A percentile compares a stretch with the other conserved stretches of the same genome.
Conservation (phyloP, 192 early-diverging fungal genomes). For the Backusella morwellensis region DNA sequence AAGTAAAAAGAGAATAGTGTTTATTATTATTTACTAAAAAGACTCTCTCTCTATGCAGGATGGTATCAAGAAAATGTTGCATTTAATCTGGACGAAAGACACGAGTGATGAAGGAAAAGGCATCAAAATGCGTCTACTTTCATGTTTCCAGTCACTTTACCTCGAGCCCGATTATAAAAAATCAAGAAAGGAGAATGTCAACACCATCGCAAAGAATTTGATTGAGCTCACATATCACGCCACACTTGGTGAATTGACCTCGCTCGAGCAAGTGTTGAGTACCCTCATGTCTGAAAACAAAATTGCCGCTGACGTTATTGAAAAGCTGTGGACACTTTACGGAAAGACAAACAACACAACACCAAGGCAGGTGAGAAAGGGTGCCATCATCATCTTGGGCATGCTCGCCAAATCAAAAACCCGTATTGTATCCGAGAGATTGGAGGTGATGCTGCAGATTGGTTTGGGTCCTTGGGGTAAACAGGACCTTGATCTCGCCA, state of each 20-base stretch:
- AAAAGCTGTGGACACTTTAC: slow-evolving; percentile 83
- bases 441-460: slow-evolving; percentile 78
- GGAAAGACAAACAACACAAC: slow-evolving; percentile 57
- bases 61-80: slow-evolving; percentile 92
- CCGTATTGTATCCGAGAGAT: slow-evolving; percentile 81
- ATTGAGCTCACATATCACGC: slow-evolving; percentile 82
- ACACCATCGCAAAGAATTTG: slow-evolving; percentile 67
- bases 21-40: neutral
- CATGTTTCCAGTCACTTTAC: slow-evolving; percentile 79
- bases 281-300: slow-evolving; percentile 66
- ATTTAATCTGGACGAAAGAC: slow-evolving; percentile 86
- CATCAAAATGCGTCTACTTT: slow-evolving; percentile 70
- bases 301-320: slow-evolving; percentile 69
- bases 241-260: slow-evolving; percentile 91
- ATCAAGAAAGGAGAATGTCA: slow-evolving; percentile 56
- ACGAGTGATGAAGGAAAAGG: slow-evolving; percentile 71
- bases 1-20: slow-evolving; percentile 21
- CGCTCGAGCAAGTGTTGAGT: slow-evolving; percentile 88
- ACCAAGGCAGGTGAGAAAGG: slow-evolving; percentile 71
- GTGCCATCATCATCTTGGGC: slow-evolving; percentile 88
- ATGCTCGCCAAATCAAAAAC: slow-evolving; percentile 90
- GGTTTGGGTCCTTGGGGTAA: slow-evolving; percentile 85
- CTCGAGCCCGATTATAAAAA: slow-evolving; percentile 57
- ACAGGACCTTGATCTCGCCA: slow-evolving; percentile 80
- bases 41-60: slow-evolving; percentile 42